Base-by-base conservation (phyloP, 2,329 filamentous ascomycete species). In the Sclerotinia minor region DNA sequence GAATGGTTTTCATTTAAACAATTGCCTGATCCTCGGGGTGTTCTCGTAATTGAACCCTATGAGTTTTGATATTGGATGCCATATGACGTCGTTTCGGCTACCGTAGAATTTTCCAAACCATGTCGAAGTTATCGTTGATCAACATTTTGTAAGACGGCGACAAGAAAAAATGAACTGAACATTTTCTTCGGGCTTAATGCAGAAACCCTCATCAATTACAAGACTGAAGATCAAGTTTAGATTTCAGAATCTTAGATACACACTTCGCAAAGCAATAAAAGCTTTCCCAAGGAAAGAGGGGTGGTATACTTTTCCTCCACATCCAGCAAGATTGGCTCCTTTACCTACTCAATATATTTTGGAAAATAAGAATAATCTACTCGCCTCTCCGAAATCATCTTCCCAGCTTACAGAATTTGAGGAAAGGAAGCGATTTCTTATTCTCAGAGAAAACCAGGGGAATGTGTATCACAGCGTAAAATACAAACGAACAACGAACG, bases 381-480 rank as follows among this genome's bases (percentile, higher is more conserved):
- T 5, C 15, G 5, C 4, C 13, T 13, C 47, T 54, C 32, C 49
- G 8, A n/a, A 17, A 54, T 17, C 13, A 64, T 50, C 58, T 49
- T 21, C 21, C 29, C 15, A 24, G 21, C 5, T 38, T 63, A 26
- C 21, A 13, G n/a, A 26, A 29, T 8, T 32, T 38, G n/a, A 21
- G n/a, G 26, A 24, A 7, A 11, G 21, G 17, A 49, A 35, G n/a
- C 52, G 26, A 13, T 63, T 45, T 21, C 35, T 67, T 7, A 11
- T 67, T 21, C 21, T 67, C 19, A 15, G 21, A n/a, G 38, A 53
- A 15, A 32, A n/a, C 2, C 65, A 38, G 13, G 38, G 38, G 38
- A 54, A 67, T 67, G 57, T 67, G 17, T 67, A 63, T 54, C 35
- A 45, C 35, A 21, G 47, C 57, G 47, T 45, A 26, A 67, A 63